Evolutionary conservation across 129 eudicot genomes (phyloP).

Genomic region (Saposhnikovia divaricata): DNA sequence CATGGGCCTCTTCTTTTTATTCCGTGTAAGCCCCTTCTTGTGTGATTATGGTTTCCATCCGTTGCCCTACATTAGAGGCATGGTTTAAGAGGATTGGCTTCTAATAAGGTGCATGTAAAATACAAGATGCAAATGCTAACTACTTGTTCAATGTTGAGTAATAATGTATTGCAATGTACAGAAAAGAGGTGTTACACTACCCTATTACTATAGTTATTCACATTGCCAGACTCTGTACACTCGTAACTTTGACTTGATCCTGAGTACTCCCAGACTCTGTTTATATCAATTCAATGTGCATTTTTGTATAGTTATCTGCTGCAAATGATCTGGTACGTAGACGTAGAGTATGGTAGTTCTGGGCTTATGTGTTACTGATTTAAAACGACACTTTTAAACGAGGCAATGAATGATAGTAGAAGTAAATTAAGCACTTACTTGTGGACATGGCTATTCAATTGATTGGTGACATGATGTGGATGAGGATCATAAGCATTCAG

Average conservation of each 20-base stretch:
- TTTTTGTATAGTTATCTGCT: too few relatives aligned
- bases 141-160: neutral
- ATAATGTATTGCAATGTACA: neutral
- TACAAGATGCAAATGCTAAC: neutral
- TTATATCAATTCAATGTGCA: too few relatives aligned
- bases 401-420: neutral
- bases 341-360: too few relatives aligned
- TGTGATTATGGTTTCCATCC: slow-evolving; percentile 5
- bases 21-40: slow-evolving; percentile 29
- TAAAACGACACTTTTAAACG: neutral
- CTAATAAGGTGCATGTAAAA: neutral
- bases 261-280: too few relatives aligned
- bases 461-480: slow-evolving; percentile 25
- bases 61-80: slow-evolving; percentile 12
- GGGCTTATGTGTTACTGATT: too few relatives aligned
- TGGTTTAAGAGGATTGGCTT: neutral
- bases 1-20: slow-evolving; percentile 26
- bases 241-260: too few relatives aligned
- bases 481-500: slow-evolving; percentile 27
- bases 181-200: neutral
- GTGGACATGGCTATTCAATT: slow-evolving; percentile 33
- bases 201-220: too few relatives aligned
- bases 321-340: too few relatives aligned
- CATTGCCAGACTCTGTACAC: too few relatives aligned
- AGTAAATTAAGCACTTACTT: slow-evolving; percentile 19